Evolutionary conservation across 345 rosid species (phyloP).

Genomic region (Capsella bursapastoris): DNA sequence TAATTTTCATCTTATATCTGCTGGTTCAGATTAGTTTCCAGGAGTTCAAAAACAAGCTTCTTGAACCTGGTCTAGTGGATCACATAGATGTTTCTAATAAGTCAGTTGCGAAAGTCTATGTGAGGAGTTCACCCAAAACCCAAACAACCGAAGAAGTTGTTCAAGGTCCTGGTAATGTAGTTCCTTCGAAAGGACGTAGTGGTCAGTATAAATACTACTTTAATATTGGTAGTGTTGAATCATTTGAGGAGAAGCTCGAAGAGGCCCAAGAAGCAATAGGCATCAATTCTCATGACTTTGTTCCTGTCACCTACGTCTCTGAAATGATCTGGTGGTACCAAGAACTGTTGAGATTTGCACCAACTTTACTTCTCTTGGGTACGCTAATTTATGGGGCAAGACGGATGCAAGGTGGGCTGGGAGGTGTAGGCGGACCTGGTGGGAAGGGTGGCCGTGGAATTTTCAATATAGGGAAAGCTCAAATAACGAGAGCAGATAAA

Average conservation of each 20-base stretch:
- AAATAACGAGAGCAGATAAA: conserved; percentile 84
- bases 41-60: conserved; percentile 91
- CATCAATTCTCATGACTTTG: conserved; percentile 71
- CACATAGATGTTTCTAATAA: conserved; percentile 86
- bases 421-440: conserved; percentile 77
- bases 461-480: conserved; percentile 92
- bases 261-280: conserved; percentile 91
- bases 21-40: conserved; percentile 89
- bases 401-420: conserved; percentile 82
- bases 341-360: conserved; percentile 80
- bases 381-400: conserved; percentile 67
- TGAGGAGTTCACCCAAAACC: conserved; percentile 55
- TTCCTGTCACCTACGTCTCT: conserved; percentile 77
- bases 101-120: conserved; percentile 87
- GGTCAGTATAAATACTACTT: conserved; percentile 80
- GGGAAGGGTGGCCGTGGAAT: conserved; percentile 87
- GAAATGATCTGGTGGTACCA: conserved; percentile 87
- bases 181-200: conserved; percentile 54
- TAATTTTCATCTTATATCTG: neutral
- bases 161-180: conserved; percentile 51
- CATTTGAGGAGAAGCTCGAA: conserved; percentile 91
- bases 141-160: conserved; percentile 52
- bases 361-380: conserved; percentile 74
- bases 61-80: conserved; percentile 93
- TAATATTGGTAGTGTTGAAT: conserved; percentile 85